Base-by-base conservation (phyloP, 148 eudicot species). In the Vaccinium macrocarpon region DNA sequence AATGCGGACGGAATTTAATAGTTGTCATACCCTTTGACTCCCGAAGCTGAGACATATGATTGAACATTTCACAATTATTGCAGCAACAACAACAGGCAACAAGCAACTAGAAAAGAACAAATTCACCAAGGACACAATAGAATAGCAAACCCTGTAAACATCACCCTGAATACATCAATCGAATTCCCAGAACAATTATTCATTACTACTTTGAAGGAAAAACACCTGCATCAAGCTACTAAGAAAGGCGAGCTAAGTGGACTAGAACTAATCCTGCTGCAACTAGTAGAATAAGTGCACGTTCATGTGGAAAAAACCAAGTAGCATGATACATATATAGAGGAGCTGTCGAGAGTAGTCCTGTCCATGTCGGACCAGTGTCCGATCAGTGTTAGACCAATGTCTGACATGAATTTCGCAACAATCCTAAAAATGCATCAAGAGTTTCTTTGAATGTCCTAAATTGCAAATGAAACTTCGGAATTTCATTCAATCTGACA, bases 21-120 rank as follows among this genome's bases (percentile, higher is more conserved):
- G 98, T 94, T 19, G 94, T 92, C 98, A 97, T 95, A 51, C 98
- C 99, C 90, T 97, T 97, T 29, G 95, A 95, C 88, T 97, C 99
- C 66, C 99, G 98, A 86, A 97, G 94, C 99, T 97, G 95, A 90
- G 84, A 90, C 62, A 90, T 16, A 79, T 90, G 62, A 62, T 64
- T 85, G 64, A 48, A 2, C 12, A 71, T 27, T 18, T 83, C 75
- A 86, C 78, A 88, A 73, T 25, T 19, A 50, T 38, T 32, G 27
- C 49, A 75, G 27, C 49, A 75, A 21, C 15, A 29, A 81, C n/a
- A 76, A 29, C 77, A 81, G 49, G 48, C 19, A 49, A 82, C 32
- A 61, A 46, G 49, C 50, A 49, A 50, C 55, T 8, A 13, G 77
- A 50, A 76, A 81, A 11, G 62, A 55, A 50, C 51, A 15, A 29